Evolutionary conservation across 257 asterid genomes (phyloP).

Genomic region (Salvia miltiorrhiza): DNA sequence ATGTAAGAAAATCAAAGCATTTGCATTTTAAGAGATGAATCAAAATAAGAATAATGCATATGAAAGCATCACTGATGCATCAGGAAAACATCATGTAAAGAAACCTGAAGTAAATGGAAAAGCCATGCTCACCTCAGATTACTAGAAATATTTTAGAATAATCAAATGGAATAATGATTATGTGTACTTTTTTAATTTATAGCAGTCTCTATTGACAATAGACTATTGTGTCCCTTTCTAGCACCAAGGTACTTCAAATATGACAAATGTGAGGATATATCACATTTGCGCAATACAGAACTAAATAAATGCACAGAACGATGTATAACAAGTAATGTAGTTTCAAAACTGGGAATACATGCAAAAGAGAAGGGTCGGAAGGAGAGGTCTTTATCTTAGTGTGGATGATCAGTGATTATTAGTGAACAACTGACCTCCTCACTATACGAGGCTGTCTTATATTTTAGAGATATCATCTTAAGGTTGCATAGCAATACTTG

Average conservation of each 20-base stretch:
- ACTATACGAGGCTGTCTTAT: background rate
- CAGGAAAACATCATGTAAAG: background rate
- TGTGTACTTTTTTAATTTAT: background rate
- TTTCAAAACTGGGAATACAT: background rate
- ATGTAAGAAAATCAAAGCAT: background rate
- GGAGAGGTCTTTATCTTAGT: background rate
- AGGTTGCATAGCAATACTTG: conserved; percentile 21
- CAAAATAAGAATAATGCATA: background rate
- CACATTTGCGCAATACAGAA: too few species aligned
- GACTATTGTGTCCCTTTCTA: background rate
- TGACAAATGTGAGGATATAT: background rate
- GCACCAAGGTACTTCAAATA: background rate
- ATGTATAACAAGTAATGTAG: background rate
- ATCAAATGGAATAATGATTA: background rate
- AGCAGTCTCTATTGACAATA: background rate
- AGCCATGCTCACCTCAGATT: background rate
- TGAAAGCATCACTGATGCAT: background rate
- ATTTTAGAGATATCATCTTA: background rate
- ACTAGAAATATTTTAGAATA: background rate
- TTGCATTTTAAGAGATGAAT: background rate
- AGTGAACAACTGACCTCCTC: background rate
- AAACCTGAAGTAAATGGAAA: background rate
- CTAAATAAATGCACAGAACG: background rate
- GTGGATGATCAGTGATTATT: background rate
- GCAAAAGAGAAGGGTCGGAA: background rate